These are phyloP conservation scores for Schwanniomyces vanrijiae DNA, from an alignment of 805 yeast species.

Conservation along the genomic window DNA sequence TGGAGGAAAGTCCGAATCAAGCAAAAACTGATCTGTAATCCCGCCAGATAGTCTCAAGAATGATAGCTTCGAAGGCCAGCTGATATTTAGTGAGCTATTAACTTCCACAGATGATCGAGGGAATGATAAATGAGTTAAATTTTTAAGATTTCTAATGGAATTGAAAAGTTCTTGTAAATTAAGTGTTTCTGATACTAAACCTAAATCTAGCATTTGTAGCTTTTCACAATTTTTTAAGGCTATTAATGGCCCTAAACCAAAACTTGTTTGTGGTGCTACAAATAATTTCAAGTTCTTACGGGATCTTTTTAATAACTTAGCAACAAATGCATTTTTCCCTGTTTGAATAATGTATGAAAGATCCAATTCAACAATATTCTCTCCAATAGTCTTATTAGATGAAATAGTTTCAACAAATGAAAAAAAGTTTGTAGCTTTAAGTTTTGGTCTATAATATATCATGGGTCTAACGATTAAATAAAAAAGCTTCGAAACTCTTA, in stretches of 20 bases:
- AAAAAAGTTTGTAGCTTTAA: constrained; percentile 67
- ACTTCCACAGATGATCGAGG: constrained; percentile 85
- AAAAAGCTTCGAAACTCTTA: constrained; percentile 63
- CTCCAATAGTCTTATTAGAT: constrained; percentile 50
- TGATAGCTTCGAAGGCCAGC: constrained; percentile 80
- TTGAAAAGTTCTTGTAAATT: constrained; percentile 77
- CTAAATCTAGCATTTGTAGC: constrained; percentile 67
- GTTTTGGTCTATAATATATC: constrained; percentile 61
- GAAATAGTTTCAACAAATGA: constrained; percentile 71
- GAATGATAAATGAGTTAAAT: constrained; percentile 74
- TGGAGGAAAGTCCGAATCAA: constrained; percentile 66
- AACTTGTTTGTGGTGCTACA: constrained; percentile 92
- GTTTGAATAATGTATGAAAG: constrained; percentile 79
- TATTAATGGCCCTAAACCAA: constrained; percentile 88
- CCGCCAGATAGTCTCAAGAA: constrained; percentile 86
- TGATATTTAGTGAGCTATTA: constrained; percentile 48
- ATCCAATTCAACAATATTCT: constrained; percentile 64
- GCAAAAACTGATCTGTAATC: constrained; percentile 75
- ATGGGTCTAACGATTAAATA: constrained; percentile 61
- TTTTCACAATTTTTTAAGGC: constrained; percentile 70
- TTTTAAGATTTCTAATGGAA: constrained; percentile 62
- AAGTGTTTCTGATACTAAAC: constrained; percentile 88
- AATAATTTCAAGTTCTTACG: constrained; percentile 63
- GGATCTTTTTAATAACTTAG: constrained; percentile 78
- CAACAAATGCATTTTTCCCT: constrained; percentile 88